A percentile compares a stretch with the other conserved stretches of the same genome.
Evolutionary conservation across 345 rosid species (phyloP).

Genomic region (Cardiospermum halicacabum): DNA sequence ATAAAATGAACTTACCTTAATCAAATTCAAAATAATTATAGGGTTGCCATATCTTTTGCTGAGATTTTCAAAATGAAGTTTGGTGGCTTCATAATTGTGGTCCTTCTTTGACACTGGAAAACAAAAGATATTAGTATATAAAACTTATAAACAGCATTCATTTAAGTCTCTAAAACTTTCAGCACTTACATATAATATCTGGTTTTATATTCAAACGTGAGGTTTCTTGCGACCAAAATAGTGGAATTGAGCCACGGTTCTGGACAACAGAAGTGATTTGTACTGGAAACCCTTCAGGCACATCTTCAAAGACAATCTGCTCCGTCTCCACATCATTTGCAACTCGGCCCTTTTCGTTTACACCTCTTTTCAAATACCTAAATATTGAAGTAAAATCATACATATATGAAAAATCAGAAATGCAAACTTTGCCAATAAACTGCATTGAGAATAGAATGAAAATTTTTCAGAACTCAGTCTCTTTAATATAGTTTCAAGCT

Average conservation of each 20-base stretch:
- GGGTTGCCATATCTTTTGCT: conserved; percentile 88
- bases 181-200: conserved; percentile 79
- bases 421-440: background rate
- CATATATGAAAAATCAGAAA: background rate
- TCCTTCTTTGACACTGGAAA: conserved; percentile 81
- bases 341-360: conserved; percentile 88
- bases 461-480: background rate
- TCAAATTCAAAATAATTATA: conserved; percentile 86
- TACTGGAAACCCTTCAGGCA: conserved; percentile 61
- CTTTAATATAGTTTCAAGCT: background rate
- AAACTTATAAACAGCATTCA: conserved; percentile 7
- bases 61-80: conserved; percentile 92
- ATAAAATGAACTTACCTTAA: conserved; percentile 55
- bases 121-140: conserved; percentile 19
- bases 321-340: conserved; percentile 99
- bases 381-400: conserved; percentile 6
- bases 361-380: conserved; percentile 97
- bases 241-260: conserved; percentile 98
- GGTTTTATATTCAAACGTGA: conserved; percentile 92
- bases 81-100: conserved; percentile 84
- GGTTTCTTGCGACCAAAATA: conserved; percentile 99
- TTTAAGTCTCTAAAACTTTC: conserved; percentile 16
- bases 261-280: conserved; percentile 91
- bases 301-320: conserved; percentile 84
- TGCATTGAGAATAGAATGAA: background rate